Percentiles rank a stretch among this genome's conserved stretches.
Conservation (phyloP, 306 rosid genomes). For the Dicorynia guianensis region DNA sequence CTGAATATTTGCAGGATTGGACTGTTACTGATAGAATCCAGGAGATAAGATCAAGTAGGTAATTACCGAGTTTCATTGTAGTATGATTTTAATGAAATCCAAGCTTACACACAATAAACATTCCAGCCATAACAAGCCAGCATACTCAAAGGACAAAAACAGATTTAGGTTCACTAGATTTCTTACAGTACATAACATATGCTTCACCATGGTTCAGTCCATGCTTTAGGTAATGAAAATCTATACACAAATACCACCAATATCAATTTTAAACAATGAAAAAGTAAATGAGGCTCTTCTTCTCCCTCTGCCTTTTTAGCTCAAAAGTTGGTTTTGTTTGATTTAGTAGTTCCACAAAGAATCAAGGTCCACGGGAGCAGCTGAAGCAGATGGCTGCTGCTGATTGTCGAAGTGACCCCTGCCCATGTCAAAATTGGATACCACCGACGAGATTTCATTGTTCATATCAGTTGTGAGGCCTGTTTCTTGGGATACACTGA, state of each 20-base stretch:
- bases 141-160: constrained; percentile 22
- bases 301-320: not conserved
- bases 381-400: constrained; percentile 47
- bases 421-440: constrained; percentile 61
- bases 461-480: constrained; percentile 62
- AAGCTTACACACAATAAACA: constrained; percentile 42
- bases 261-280: constrained; percentile 37
- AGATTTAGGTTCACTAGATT: constrained; percentile 42
- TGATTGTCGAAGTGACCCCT: constrained; percentile 59
- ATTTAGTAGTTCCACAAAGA: constrained; percentile 67
- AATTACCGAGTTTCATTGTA: constrained; percentile 53
- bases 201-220: constrained; percentile 42
- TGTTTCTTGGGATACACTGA: constrained; percentile 68
- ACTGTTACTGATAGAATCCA: constrained; percentile 37
- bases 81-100: constrained; percentile 42
- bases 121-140: constrained; percentile 26
- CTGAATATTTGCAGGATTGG: constrained; percentile 32
- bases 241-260: constrained; percentile 42
- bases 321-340: not conserved
- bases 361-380: constrained; percentile 51
- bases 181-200: constrained; percentile 51
- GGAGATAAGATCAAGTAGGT: constrained; percentile 52
- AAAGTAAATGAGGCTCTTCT: constrained; percentile 19
- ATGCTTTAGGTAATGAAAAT: constrained; percentile 35
- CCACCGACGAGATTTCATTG: constrained; percentile 68